These are phyloP conservation scores for Fusarium dimerum DNA, from an alignment of 2,329 filamentous ascomycete species.

Conservation along the genomic window DNA sequence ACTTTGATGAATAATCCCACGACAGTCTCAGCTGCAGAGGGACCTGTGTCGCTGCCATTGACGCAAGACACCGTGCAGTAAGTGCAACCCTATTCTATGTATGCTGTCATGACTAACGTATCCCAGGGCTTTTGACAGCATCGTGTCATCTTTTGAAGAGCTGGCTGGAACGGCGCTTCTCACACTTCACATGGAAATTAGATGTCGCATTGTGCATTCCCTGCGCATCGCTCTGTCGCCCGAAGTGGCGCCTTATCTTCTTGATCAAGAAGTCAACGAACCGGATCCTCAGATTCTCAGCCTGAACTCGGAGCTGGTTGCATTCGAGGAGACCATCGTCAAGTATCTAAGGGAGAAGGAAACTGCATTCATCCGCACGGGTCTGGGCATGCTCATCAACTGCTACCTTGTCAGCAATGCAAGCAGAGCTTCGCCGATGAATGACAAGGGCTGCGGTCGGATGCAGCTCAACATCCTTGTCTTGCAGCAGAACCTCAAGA, in stretches of 20 bases:
- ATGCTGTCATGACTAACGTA: conserved; percentile 24
- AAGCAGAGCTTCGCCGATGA: conserved; percentile 76
- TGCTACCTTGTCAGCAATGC: conserved; percentile 74
- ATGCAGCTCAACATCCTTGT: conserved; percentile 95
- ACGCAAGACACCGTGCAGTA: conserved; percentile 81
- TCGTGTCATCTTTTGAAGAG: conserved; percentile 79
- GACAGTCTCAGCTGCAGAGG: conserved; percentile 60
- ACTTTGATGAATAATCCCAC: conserved; percentile 71
- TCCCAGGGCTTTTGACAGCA: conserved; percentile 77
- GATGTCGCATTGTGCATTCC: conserved; percentile 82
- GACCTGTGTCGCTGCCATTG: conserved; percentile 80
- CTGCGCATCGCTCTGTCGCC: conserved; percentile 65
- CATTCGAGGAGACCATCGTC: conserved; percentile 80
- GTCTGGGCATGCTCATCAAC: conserved; percentile 78
- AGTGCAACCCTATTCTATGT: conserved; percentile 34
- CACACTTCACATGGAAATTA: conserved; percentile 85
- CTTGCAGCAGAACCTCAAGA: conserved; percentile 94
- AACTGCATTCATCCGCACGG: conserved; percentile 72
- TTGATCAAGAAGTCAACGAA: conserved; percentile 72
- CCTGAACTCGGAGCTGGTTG: conserved; percentile 81
- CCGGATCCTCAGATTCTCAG: conserved; percentile 79
- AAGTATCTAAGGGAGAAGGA: conserved; percentile 72
- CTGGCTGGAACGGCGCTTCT: conserved; percentile 78
- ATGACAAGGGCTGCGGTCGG: conserved; percentile 76
- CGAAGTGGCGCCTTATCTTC: conserved; percentile 61